Base-by-base conservation (phyloP, 1,284 basidiomycete genomes). In the Ganoderma boninense region DNA sequence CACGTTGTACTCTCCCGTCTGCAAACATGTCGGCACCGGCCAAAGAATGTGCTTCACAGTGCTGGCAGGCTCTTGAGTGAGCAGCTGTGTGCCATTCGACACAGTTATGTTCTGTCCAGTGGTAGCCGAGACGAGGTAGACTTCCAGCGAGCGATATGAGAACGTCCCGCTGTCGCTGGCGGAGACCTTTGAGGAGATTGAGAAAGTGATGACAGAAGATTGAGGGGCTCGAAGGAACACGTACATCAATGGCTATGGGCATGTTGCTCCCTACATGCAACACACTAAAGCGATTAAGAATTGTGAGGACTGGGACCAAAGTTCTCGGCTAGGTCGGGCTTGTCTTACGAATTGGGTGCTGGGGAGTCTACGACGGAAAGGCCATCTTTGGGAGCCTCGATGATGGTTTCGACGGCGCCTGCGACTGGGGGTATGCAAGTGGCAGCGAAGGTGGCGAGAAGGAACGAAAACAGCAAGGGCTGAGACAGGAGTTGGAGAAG, bases 11-110 rank as follows among this genome's bases (percentile, higher is more conserved):
- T 79, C 65, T 40, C 87, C 87, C n/a, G 80, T 69, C 4, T 81
- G 77, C 8, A 87, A 73, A 72, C 87, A 88, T 4, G 76, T 74
- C 0, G 87, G 84, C 29, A 89, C 79, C 4, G 73, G 72, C 77
- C 80, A 87, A 69, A 85, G 80, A 11, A 87, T 74, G 75, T 87
- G 86, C 70, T 86, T 85, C 65, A 89, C 87, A 20, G 84, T 86
- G 67, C 81, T 84, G 16, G 84, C 84, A 18, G 75, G 76, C 73
- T 87, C 85, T 63, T 82, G 79, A 4, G 76, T 77, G 8, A 87
- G 77, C 16, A 88, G 74, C 10, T 69, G 75, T n/a, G 85, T 74
- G 4, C 83, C 84, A 46, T 76, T 72, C 8, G 85, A 82, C 16
- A 90, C 82, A 3, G 87, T 88, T 16, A 86, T 63, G 72, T 90